Percentiles rank a stretch among this genome's conserved stretches.
Conservation (phyloP, 192 early-diverging fungal genomes). For the Umbelopsis vinacea region DNA sequence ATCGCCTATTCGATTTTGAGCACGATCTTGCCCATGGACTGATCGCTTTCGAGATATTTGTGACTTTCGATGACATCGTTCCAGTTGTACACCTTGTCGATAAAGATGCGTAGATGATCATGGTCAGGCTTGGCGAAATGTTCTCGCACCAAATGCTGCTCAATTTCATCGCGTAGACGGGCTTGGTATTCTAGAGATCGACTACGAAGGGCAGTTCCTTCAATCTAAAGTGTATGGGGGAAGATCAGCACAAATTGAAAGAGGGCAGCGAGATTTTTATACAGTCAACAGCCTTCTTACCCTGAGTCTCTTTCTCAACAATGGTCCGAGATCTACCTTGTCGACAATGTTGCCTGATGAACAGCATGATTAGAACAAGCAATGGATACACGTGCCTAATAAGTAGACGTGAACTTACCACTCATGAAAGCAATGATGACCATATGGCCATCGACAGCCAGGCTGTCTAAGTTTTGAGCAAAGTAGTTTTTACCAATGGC, state of each 20-base stretch:
- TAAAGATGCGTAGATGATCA: conserved; percentile 50
- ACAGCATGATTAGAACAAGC: not conserved
- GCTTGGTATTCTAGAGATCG: conserved; percentile 68
- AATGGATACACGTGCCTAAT: not conserved
- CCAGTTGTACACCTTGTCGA: conserved; percentile 71
- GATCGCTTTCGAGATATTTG: conserved; percentile 65
- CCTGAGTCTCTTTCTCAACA: conserved; percentile 67
- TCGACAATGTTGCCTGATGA: conserved; percentile 43
- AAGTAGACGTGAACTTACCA: conserved; percentile 33
- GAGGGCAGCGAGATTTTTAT: not conserved
- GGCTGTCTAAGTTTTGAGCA: conserved; percentile 47
- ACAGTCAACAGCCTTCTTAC: conserved; percentile 26
- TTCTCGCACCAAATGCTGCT: conserved; percentile 50
- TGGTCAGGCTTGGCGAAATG: conserved; percentile 44
- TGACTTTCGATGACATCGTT: conserved; percentile 69
- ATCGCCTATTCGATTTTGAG: conserved; percentile 37
- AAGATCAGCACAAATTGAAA: not conserved
- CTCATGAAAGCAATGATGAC: conserved; percentile 73
- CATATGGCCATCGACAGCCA: conserved; percentile 78
- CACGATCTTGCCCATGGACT: conserved; percentile 68
- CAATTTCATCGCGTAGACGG: conserved; percentile 53
- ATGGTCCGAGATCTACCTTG: conserved; percentile 48
- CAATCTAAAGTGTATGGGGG: conserved; percentile 41
- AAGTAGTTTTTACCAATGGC: conserved; percentile 69
- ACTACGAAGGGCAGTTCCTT: conserved; percentile 73